Base-by-base conservation (phyloP, 306 rosid species). In the Vicia villosa region DNA sequence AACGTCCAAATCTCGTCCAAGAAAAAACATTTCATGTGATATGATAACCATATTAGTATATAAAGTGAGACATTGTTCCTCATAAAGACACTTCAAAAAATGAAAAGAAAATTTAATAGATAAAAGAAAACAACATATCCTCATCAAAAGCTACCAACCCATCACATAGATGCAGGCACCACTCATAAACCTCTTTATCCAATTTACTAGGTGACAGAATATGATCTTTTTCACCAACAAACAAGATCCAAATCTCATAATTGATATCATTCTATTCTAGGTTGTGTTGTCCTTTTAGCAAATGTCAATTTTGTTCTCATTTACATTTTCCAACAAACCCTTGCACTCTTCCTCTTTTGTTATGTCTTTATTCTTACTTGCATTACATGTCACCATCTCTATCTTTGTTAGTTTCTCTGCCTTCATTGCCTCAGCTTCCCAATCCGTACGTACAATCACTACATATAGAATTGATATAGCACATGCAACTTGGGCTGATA, bases 391-490 rank as follows among this genome's bases (percentile, higher is more conserved):
- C 17, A 52, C 57, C 88, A 91, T 88, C 61, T 78, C 82, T 3
- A 72, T 17, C 45, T 26, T 67, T 10, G 78, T 66, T 28, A 66
- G 70, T 20, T 82, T 86, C 79, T 79, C 85, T 1, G 99, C 99
- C 61, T 81, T 91, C 69, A 86, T 40, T 30, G 91, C 89, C 85
- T 94, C 97, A 2, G 83, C 92, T 51, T 87, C 97, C 99, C 99
- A 94, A 74, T 94, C 86, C 1, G 99, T 94, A 8, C 69, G 61
- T 8, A 61, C 66, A 22, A 94, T 21, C 41, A 90, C 95, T 5
- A 77, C 91, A 46, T 90, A 87, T 2, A 94, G 77, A 58, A 94
- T 79, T 8, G 97, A 90, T 58, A 87, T 68, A 0, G 77, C 99
- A 62, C 99, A 88, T 2, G 95, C 96, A 36, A 80, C 75, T 40